A percentile compares a stretch with the other conserved stretches of the same genome.
Conservation (phyloP, 306 rosid genomes). For the Nissolia schottii region DNA sequence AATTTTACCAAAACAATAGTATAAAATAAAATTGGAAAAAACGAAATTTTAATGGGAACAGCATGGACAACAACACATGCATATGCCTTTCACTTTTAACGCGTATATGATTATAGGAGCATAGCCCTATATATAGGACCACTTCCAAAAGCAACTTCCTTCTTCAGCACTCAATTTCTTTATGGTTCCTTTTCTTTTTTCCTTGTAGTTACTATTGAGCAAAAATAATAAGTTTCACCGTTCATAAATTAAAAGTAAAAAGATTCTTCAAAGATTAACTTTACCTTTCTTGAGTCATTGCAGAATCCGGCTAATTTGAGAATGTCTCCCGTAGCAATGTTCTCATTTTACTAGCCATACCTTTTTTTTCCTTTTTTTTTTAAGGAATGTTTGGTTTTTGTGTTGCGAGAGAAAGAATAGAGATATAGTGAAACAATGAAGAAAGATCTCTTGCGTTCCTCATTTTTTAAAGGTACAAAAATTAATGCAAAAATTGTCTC, state of each 20-base stretch:
- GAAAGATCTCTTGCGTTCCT: no score
- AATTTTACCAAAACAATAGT: background rate
- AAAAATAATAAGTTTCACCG: background rate
- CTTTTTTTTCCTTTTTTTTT: no score
- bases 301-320: background rate
- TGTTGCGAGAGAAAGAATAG: no score
- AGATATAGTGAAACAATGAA: no score
- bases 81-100: constrained; percentile 38
- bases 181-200: constrained; percentile 11
- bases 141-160: constrained; percentile 29
- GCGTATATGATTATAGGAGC: background rate
- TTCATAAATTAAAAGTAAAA: background rate
- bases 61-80: constrained; percentile 28
- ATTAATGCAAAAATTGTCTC: no score
- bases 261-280: background rate
- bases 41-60: background rate
- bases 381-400: background rate
- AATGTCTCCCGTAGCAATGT: background rate
- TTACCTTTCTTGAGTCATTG: background rate
- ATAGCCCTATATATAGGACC: constrained; percentile 25
- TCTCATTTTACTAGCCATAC: background rate
- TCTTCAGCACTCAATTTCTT: constrained; percentile 28
- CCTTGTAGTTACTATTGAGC: background rate
- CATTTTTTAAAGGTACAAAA: no score
- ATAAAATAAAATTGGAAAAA: background rate